Evolutionary conservation across 1,139 yeast genomes (phyloP).

Genomic region (Pichia sp.): DNA sequence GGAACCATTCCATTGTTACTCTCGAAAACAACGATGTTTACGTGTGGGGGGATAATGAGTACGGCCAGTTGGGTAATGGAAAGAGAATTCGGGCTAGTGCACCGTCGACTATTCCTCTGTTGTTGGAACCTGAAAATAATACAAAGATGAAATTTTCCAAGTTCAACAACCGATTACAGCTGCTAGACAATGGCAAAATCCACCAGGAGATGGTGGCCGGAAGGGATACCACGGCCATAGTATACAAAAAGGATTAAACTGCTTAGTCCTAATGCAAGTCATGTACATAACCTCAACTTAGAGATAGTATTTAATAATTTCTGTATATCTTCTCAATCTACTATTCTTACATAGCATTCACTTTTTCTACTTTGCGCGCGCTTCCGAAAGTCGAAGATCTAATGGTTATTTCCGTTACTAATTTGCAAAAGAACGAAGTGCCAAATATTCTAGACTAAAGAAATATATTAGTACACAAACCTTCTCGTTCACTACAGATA

Average conservation of each 20-base stretch:
- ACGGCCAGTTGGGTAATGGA: constrained; percentile 84
- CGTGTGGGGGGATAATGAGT: constrained; percentile 79
- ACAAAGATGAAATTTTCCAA: constrained; percentile 23
- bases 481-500: background rate
- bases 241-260: constrained; percentile 37
- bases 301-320: background rate
- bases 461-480: too few species aligned
- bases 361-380: background rate
- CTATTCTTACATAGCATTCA: background rate
- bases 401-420: background rate
- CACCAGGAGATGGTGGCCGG: constrained; percentile 66
- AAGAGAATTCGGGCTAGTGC: constrained; percentile 54
- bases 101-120: constrained; percentile 52
- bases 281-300: background rate
- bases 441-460: too few species aligned
- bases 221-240: constrained; percentile 57
- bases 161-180: constrained; percentile 44
- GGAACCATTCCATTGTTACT: constrained; percentile 61
- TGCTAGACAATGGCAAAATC: constrained; percentile 36
- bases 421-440: too few species aligned
- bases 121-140: constrained; percentile 48
- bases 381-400: background rate
- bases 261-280: background rate
- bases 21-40: constrained; percentile 62
- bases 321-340: background rate